Percentiles rank a stretch among this genome's conserved stretches.
Evolutionary conservation across 163 green algal genomes (phyloP).

Genomic region (Chlorella variabilis): DNA sequence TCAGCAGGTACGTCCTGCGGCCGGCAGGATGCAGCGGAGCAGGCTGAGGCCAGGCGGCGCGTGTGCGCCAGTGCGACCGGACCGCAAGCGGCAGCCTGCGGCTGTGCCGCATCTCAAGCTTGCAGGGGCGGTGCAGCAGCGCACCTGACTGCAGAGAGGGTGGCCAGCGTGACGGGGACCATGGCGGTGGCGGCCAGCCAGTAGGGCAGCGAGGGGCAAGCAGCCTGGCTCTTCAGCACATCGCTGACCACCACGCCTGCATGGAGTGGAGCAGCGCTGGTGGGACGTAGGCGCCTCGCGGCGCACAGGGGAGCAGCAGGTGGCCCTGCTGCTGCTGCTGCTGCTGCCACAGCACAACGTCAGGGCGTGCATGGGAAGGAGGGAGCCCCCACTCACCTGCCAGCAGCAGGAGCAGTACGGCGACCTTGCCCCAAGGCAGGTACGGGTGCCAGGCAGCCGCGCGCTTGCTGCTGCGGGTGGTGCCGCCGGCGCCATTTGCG

Average conservation of each 20-base stretch:
- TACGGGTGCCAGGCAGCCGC: not conserved
- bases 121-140: not conserved
- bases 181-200: conserved; percentile 63
- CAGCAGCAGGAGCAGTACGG: conserved; percentile 58
- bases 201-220: conserved; percentile 62
- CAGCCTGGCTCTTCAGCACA: conserved; percentile 49
- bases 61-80: no score
- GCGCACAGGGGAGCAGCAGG: conserved; percentile 21
- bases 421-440: conserved; percentile 32
- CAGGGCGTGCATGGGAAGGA: no score
- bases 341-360: no score
- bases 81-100: no score
- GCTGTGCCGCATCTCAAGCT: no score
- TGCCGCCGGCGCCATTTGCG: not conserved
- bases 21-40: not conserved
- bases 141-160: conserved; percentile 40
- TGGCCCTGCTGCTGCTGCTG: not conserved
- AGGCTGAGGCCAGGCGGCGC: no score
- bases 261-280: not conserved
- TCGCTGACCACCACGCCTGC: conserved; percentile 61
- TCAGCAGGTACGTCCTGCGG: conserved; percentile 17
- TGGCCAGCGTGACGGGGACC: conserved; percentile 50
- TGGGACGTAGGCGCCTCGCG: no score
- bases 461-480: not conserved
- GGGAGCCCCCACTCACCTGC: conserved; percentile 38